Evolutionary conservation across 2,329 filamentous ascomycete genomes (phyloP).

Genomic region (Graphiopsis chlorocephala): DNA sequence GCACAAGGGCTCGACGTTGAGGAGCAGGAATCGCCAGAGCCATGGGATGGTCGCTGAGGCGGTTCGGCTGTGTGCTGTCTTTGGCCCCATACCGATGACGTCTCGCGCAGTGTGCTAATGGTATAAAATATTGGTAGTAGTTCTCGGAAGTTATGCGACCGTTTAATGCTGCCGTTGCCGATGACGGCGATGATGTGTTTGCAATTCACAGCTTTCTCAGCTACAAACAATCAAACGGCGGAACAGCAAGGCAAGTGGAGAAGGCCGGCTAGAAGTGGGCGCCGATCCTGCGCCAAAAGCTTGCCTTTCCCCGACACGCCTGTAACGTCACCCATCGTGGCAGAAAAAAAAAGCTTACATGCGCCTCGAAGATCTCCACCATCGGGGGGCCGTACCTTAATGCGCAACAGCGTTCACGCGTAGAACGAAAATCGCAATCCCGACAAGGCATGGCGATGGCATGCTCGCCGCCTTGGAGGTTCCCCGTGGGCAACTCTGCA

Average conservation of each 20-base stretch:
- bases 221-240: too few relatives aligned
- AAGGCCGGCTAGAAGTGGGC: slow-evolving; percentile 6
- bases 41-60: slow-evolving; percentile 27
- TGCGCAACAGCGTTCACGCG: not conserved
- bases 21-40: slow-evolving; percentile 28
- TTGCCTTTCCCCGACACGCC: not conserved
- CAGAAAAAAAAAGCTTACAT: slow-evolving; percentile 1
- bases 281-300: slow-evolving; percentile 6
- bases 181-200: not conserved
- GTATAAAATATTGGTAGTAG: not conserved
- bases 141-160: not conserved
- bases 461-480: not conserved
- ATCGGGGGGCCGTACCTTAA: not conserved
- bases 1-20: slow-evolving; percentile 28
- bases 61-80: slow-evolving; percentile 11
- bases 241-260: slow-evolving; percentile 9
- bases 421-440: not conserved
- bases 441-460: not conserved
- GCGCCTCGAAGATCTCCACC: not conserved
- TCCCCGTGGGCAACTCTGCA: slow-evolving; percentile 10
- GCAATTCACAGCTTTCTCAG: not conserved
- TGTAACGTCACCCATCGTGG: not conserved
- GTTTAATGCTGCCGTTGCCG: not conserved
- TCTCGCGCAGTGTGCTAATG: not conserved
- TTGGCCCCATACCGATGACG: not conserved